A percentile compares a stretch with the other conserved stretches of the same genome.
Evolutionary conservation across 345 rosid species (phyloP).

Genomic region (Syzygium aromaticum): DNA sequence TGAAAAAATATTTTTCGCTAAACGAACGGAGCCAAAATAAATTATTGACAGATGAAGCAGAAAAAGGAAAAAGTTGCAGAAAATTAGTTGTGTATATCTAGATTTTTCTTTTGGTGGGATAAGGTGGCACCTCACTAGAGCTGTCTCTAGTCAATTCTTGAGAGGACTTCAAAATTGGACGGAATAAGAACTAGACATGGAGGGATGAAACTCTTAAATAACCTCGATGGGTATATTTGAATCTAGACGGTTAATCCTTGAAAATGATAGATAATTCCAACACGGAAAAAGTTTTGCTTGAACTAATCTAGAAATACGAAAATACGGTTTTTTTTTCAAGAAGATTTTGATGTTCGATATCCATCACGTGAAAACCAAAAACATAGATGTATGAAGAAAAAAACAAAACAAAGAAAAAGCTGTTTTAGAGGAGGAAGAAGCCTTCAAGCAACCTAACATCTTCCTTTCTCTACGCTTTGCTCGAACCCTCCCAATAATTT

Average conservation of each 20-base stretch:
- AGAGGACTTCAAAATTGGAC: background rate
- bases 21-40: no score
- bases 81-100: background rate
- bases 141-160: background rate
- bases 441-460: conserved; percentile 23
- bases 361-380: background rate
- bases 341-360: background rate
- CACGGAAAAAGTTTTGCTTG: background rate
- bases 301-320: background rate
- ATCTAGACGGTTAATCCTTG: background rate
- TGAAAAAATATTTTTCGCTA: no score
- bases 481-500: background rate
- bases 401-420: background rate
- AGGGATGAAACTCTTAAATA: no score
- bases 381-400: background rate
- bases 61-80: background rate
- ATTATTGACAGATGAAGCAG: background rate
- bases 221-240: no score
- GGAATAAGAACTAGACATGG: no score
- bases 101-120: background rate
- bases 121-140: background rate
- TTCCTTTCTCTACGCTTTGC: background rate
- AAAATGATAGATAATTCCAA: background rate
- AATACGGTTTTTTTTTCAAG: background rate
- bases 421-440: conserved; percentile 10